Evolutionary conservation across 1,139 yeast genomes (phyloP).

Genomic region (Debaryomyces sp.): DNA sequence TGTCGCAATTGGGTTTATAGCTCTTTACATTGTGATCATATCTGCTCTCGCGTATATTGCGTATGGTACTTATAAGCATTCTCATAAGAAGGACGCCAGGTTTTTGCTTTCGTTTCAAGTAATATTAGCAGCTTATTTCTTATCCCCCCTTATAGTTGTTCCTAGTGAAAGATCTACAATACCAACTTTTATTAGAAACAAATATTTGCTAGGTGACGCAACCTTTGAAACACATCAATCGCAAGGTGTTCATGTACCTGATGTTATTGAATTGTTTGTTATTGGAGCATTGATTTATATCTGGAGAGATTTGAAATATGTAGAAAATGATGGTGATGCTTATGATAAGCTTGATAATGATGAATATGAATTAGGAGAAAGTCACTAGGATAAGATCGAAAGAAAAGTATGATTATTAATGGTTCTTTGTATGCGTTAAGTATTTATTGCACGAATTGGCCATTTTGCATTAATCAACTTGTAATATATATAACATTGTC

Average conservation of each 20-base stretch:
- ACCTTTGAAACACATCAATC: neutral
- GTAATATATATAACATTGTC: neutral
- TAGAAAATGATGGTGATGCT: neutral
- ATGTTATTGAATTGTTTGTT: constrained; percentile 2
- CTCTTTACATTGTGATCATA: neutral
- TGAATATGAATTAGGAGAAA: neutral
- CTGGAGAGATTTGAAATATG: constrained; percentile 5
- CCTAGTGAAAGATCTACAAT: neutral
- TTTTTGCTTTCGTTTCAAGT: neutral
- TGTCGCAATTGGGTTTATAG: neutral
- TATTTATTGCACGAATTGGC: too few species aligned
- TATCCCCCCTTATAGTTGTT: constrained; percentile 2
- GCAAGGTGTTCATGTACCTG: constrained; percentile 2
- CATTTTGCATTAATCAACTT: too few species aligned
- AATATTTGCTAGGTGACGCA: neutral
- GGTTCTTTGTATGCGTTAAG: too few species aligned
- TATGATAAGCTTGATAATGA: neutral
- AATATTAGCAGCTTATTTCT: neutral
- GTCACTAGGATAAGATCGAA: too few species aligned
- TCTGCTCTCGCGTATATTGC: neutral
- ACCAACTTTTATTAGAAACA: neutral
- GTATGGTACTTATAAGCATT: neutral
- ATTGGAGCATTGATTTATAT: constrained; percentile 1
- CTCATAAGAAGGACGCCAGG: neutral
- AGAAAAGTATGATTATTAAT: too few species aligned